Evolutionary conservation across 2,329 filamentous ascomycete species (phyloP).

Genomic region (Beauveria caledonica): DNA sequence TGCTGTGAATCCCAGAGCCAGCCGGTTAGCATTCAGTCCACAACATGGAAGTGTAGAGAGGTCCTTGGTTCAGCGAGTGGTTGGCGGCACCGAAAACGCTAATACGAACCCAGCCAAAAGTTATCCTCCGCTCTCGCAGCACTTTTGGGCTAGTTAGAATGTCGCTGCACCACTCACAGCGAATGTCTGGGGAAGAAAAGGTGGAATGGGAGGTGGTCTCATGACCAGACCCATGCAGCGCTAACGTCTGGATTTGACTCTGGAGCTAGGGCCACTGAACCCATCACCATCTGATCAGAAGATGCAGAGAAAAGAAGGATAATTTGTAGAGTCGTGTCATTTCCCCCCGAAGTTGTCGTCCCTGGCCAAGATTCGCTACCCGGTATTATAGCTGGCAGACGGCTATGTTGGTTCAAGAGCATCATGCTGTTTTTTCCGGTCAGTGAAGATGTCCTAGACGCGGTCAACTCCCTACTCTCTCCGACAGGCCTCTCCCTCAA

Average conservation of each 20-base stretch:
- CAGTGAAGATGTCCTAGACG: too few species aligned
- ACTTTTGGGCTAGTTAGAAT: neutral
- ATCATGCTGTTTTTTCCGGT: too few species aligned
- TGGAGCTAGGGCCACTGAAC: constrained; percentile 7
- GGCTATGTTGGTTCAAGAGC: neutral
- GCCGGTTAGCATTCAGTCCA: neutral
- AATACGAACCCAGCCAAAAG: constrained; percentile 2
- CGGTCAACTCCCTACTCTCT: neutral
- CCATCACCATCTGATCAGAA: constrained; percentile 12
- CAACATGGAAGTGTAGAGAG: neutral
- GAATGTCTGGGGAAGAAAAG: constrained; percentile 6
- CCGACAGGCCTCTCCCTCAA: neutral
- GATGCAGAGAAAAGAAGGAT: neutral
- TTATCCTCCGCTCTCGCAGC: constrained; percentile 2
- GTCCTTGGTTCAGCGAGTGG: neutral
- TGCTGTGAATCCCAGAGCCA: neutral
- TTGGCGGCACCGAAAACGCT: constrained; percentile 3
- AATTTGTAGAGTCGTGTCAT: neutral
- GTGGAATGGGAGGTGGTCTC: constrained; percentile 21
- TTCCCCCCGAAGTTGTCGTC: neutral
- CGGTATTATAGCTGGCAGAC: neutral
- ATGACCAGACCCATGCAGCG: constrained; percentile 23
- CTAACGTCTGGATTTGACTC: constrained; percentile 16
- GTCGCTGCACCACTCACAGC: constrained; percentile 10
- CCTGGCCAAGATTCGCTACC: neutral